A percentile compares a stretch with the other conserved stretches of the same genome.
phyloP scores from a whole-genome alignment of 352 stramenopile species.

The Phytophthora pini region DNA sequence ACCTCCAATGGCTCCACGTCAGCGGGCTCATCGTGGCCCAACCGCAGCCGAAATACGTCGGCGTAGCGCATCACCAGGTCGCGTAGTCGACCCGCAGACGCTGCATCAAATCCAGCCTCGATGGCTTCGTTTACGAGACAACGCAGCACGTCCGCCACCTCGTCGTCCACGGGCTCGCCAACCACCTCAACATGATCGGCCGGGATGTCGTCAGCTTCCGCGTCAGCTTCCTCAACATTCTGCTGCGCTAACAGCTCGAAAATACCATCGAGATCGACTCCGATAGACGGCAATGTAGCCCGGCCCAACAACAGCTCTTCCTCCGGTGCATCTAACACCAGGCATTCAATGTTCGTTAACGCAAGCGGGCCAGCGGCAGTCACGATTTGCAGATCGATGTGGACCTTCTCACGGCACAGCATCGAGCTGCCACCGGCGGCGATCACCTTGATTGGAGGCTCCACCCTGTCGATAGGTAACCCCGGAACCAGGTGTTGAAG shows the following conservation, averaged over 20 bases:
- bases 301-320: slow-evolving; percentile 1
- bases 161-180: neutral
- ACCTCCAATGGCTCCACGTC: slow-evolving; percentile 16
- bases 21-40: slow-evolving; percentile 6
- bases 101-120: neutral
- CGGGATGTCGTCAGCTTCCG: slow-evolving; percentile 10
- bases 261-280: slow-evolving; percentile 8
- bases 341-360: slow-evolving; percentile 12
- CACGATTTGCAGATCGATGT: slow-evolving; percentile 14
- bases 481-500: too few species aligned
- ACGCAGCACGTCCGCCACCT: slow-evolving; percentile 11
- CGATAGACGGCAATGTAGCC: slow-evolving; percentile 10
- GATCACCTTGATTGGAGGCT: too few species aligned
- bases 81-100: neutral
- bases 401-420: neutral
- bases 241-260: slow-evolving; percentile 24
- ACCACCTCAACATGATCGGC: slow-evolving; percentile 9
- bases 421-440: too few species aligned
- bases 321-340: slow-evolving; percentile 13
- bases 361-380: slow-evolving; percentile 9
- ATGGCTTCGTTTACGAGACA: slow-evolving; percentile 10
- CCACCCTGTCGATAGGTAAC: too few species aligned
- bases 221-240: neutral
- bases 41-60: slow-evolving; percentile 7
- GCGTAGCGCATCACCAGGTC: neutral